phyloP scores from a whole-genome alignment of 805 yeast species.

The Alloascoidea hylecoeti region DNA sequence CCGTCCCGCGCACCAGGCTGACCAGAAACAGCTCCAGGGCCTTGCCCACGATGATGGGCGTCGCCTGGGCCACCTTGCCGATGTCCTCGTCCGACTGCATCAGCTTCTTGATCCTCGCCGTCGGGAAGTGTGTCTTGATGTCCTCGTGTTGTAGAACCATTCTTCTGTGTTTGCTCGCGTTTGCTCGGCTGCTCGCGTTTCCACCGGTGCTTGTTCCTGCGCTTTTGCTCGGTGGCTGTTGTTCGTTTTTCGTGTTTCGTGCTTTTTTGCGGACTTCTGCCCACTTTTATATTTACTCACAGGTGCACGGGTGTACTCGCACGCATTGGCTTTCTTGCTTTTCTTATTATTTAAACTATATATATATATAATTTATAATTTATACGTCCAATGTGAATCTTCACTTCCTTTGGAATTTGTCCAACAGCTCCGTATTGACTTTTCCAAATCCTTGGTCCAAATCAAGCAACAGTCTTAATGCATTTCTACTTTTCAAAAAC shows the following conservation, averaged over 20 bases:
- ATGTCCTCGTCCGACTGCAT: constrained; percentile 98
- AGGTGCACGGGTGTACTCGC: too few relatives aligned
- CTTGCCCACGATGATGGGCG: constrained; percentile 95
- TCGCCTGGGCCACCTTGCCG: constrained; percentile 97
- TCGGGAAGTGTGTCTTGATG: constrained; percentile 1
- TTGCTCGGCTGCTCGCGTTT: background rate
- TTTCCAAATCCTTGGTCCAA: constrained; percentile 29
- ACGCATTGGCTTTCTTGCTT: too few relatives aligned
- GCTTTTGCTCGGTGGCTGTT: background rate
- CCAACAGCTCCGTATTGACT: too few relatives aligned
- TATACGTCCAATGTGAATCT: too few relatives aligned
- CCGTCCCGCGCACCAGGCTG: constrained; percentile 72
- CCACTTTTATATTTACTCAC: too few relatives aligned
- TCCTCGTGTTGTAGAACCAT: background rate
- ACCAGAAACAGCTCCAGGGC: constrained; percentile 89
- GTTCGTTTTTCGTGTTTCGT: too few relatives aligned
- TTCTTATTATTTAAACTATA: too few relatives aligned
- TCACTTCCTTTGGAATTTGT: too few relatives aligned
- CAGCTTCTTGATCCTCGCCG: constrained; percentile 83
- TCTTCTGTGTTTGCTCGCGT: background rate
- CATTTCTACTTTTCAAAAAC: constrained; percentile 24
- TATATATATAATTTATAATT: too few relatives aligned
- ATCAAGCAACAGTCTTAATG: constrained; percentile 25
- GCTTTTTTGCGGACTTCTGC: too few relatives aligned
- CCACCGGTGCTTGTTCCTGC: too few relatives aligned